Evolutionary conservation across 1,284 basidiomycete genomes (phyloP).

Genomic region (Ganoderma leucocontextum): DNA sequence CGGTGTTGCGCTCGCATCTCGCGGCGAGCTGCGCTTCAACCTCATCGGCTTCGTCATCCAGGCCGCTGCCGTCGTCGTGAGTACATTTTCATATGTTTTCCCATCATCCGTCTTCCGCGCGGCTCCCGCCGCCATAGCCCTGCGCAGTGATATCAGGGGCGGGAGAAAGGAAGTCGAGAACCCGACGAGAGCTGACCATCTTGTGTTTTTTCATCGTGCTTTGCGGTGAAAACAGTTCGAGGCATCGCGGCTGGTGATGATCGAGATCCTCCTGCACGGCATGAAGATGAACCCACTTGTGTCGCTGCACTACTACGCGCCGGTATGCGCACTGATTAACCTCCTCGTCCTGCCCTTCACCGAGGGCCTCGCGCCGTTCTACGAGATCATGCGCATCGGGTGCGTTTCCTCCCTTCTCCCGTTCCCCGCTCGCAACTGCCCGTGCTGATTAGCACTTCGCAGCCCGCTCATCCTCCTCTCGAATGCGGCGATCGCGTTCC

Average conservation of each 20-base stretch:
- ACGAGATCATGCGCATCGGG: slow-evolving; percentile 72
- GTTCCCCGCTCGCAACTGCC: no score
- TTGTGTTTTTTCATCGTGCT: not conserved
- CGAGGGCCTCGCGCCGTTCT: slow-evolving; percentile 91
- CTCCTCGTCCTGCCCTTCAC: slow-evolving; percentile 85
- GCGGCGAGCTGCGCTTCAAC: slow-evolving; percentile 89
- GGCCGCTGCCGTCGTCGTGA: slow-evolving; percentile 78
- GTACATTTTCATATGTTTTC: not conserved
- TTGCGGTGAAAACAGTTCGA: slow-evolving; percentile 66
- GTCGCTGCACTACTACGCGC: slow-evolving; percentile 95
- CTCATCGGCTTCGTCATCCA: slow-evolving; percentile 88
- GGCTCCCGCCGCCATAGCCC: not conserved
- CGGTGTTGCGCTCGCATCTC: slow-evolving; percentile 90
- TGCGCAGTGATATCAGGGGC: not conserved
- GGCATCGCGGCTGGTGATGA: slow-evolving; percentile 93
- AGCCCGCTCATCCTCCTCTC: slow-evolving; percentile 80
- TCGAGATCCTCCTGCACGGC: slow-evolving; percentile 94
- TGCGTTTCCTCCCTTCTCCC: slow-evolving; percentile 25
- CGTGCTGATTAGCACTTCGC: not conserved
- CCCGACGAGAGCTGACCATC: not conserved
- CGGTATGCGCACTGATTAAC: slow-evolving; percentile 95
- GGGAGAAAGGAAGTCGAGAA: not conserved
- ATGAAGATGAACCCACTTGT: slow-evolving; percentile 98
- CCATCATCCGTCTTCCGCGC: not conserved
- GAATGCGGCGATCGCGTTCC: slow-evolving; percentile 91